These are phyloP conservation scores for Salicornia ramosissima DNA, from an alignment of 148 eudicot genomes.

Conservation along the genomic window DNA sequence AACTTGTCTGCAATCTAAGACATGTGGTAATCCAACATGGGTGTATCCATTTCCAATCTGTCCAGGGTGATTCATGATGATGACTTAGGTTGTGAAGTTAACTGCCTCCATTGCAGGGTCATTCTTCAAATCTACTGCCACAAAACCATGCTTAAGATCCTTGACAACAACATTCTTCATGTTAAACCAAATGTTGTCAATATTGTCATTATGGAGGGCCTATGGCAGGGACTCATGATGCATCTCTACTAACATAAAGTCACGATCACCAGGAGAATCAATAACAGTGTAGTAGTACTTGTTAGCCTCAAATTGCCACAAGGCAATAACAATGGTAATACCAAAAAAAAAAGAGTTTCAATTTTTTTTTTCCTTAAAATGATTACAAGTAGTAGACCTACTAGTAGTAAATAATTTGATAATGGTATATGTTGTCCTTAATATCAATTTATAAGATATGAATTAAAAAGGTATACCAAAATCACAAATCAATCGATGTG, in stretches of 20 bases:
- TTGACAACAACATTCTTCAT: constrained; percentile 37
- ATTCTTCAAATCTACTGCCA: constrained; percentile 39
- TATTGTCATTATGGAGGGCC: constrained; percentile 37
- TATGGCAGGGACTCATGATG: constrained; percentile 29
- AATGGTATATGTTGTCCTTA: too few species aligned
- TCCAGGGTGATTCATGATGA: constrained; percentile 51
- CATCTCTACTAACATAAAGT: constrained; percentile 45
- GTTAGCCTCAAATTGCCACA: constrained; percentile 51
- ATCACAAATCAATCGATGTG: too few species aligned
- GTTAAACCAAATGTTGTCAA: constrained; percentile 35
- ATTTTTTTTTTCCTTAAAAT: too few species aligned
- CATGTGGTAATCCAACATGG: constrained; percentile 41
- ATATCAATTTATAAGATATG: too few species aligned
- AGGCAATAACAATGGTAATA: constrained; percentile 45
- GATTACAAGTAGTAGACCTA: too few species aligned
- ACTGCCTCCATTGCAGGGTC: constrained; percentile 41
- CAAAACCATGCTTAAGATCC: constrained; percentile 42
- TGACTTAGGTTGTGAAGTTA: constrained; percentile 38
- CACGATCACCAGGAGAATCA: constrained; percentile 44
- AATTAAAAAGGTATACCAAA: too few species aligned
- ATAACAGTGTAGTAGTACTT: constrained; percentile 51
- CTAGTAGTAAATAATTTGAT: too few species aligned
- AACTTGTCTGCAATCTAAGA: constrained; percentile 42
- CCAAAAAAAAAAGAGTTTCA: too few species aligned
- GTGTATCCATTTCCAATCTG: constrained; percentile 43